These are phyloP conservation scores for Geranomyces michiganensis DNA, from an alignment of 192 early-diverging fungal genomes.

Conservation along the genomic window DNA sequence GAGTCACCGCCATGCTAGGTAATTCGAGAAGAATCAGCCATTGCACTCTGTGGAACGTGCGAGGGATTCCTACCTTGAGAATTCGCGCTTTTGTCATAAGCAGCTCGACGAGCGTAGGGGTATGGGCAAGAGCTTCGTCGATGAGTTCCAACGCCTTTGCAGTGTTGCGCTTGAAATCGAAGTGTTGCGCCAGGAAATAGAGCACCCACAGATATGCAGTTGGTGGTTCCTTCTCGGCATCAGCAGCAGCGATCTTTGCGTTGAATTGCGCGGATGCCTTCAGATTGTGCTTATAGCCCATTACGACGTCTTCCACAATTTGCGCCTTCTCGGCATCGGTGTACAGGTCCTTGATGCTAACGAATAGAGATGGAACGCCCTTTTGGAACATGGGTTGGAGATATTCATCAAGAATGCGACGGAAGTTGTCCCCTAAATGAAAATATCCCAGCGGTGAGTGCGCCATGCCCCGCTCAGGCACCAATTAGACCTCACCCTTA, in stretches of 20 bases:
- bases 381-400: conserved; percentile 78
- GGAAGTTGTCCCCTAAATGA: conserved; percentile 44
- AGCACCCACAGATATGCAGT: conserved; percentile 85
- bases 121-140: conserved; percentile 78
- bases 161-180: conserved; percentile 72
- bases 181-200: conserved; percentile 90
- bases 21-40: neutral
- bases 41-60: neutral
- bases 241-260: conserved; percentile 36
- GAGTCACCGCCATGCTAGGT: conserved; percentile 76
- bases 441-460: neutral
- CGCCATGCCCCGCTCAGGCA: neutral
- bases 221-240: conserved; percentile 69
- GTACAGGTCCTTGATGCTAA: conserved; percentile 77
- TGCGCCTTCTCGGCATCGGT: conserved; percentile 65
- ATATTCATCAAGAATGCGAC: conserved; percentile 61
- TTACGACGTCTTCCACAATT: conserved; percentile 69
- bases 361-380: conserved; percentile 93
- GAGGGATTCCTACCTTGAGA: conserved; percentile 65
- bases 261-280: conserved; percentile 32
- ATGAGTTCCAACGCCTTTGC: conserved; percentile 76
- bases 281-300: conserved; percentile 58
- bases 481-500: conserved; percentile 29
- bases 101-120: conserved; percentile 90
- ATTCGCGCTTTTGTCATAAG: conserved; percentile 93